Evolutionary conservation across 2,329 filamentous ascomycete genomes (phyloP).

Genomic region (Aspergillus carbonarius): DNA sequence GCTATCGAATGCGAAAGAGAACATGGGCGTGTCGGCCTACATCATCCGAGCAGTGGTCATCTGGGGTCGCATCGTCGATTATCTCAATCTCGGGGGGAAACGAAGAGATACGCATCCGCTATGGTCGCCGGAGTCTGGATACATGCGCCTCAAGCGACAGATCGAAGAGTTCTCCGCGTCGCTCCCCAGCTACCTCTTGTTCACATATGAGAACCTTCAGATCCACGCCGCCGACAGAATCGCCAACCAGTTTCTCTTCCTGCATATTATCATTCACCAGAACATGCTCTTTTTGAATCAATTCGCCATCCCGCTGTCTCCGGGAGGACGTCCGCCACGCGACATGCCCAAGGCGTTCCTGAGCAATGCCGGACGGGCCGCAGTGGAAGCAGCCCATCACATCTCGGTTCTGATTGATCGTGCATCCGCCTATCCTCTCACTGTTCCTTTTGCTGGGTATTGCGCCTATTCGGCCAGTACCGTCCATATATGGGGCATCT

Average conservation of each 20-base stretch:
- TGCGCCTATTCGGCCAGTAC: constrained; percentile 91
- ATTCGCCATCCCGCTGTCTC: constrained; percentile 72
- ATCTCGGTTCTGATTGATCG: constrained; percentile 84
- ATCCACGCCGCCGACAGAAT: constrained; percentile 80
- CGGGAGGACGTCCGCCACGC: constrained; percentile 62
- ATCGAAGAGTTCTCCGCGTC: constrained; percentile 67
- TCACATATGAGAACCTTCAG: constrained; percentile 77
- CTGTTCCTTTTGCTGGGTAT: constrained; percentile 91
- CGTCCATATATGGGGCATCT: constrained; percentile 90
- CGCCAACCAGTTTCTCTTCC: constrained; percentile 86
- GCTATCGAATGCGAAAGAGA: constrained; percentile 66
- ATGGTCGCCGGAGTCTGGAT: constrained; percentile 80
- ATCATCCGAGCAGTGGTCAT: constrained; percentile 80
- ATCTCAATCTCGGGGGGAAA: constrained; percentile 85
- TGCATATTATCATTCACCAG: constrained; percentile 88
- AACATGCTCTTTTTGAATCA: constrained; percentile 87
- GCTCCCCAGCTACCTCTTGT: constrained; percentile 70
- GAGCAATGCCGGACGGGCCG: constrained; percentile 69
- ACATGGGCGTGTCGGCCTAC: constrained; percentile 93
- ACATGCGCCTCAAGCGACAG: constrained; percentile 67
- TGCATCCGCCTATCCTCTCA: constrained; percentile 73
- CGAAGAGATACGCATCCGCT: constrained; percentile 73
- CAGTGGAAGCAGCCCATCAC: constrained; percentile 78
- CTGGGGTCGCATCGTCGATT: constrained; percentile 87
- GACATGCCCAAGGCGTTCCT: constrained; percentile 78